Base-by-base conservation (phyloP, 2,329 filamentous ascomycete species). In the Myriosclerotinia curreyana region DNA sequence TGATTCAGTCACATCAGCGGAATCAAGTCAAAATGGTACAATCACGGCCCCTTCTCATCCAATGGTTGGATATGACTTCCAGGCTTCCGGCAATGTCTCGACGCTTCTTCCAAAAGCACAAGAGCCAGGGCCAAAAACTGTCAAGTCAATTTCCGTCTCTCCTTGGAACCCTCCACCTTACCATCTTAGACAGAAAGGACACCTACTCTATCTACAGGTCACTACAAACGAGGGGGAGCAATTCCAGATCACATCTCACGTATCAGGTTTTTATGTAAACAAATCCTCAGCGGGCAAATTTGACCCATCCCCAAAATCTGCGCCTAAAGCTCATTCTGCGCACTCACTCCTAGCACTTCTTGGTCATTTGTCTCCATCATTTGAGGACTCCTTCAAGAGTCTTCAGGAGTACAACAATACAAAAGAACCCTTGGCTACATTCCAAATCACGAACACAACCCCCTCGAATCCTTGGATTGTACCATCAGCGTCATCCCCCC, bases 151-250 rank as follows among this genome's bases (percentile, higher is more conserved):
- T 61, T 87, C 91, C 38, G 81, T 99, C 38, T 98, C 95, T 17
- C 83, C 92, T 7, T 99, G 95, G 95, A 98, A 98, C 78, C 95
- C 96, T 46, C 93, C 94, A 49, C 95, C 95, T 54, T 92, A 94
- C 75, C 86, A 96, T 75, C 84, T 97, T 60, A 87, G 93, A 69
- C 92, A 96, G 74, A 92, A 90, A 74, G 95, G 95, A 28, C 95
- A 99, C 76, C 81, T 99, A 65, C 83, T 99, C 56, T 99, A 99
- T 77, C 83, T 99, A 25, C 83, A 92, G 68, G 83, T 95, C 51
- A 94, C 89, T 20, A 98, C 93, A 64, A 94, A 92, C 71, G 95
- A 99, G 78, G 93, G 93, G 68, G 95, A 99, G 79, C 92, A 96
- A 76, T 88, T 90, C 77, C 92, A 97, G 76, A 89, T 99, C 73